Evolutionary conservation across 257 asterid genomes (phyloP).

Genomic region (Fraxinus excelsior): DNA sequence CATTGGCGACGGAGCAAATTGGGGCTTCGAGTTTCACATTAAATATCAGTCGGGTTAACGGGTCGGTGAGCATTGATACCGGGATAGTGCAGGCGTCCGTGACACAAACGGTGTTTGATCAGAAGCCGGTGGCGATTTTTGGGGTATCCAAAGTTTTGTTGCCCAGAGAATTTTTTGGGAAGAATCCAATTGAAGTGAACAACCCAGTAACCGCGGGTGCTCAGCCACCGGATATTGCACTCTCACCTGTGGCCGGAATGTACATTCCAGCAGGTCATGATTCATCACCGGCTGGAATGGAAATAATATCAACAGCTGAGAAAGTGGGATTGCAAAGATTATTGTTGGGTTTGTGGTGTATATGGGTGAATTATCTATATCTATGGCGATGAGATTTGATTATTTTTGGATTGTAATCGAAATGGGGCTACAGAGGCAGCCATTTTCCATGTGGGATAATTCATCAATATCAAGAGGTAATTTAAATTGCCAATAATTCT

Average conservation of each 20-base stretch:
- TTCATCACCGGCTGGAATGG: constrained; percentile 60
- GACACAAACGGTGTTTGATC: constrained; percentile 86
- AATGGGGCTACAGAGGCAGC: constrained; percentile 24
- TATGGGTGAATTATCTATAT: constrained; percentile 36
- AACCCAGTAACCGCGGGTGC: constrained; percentile 42
- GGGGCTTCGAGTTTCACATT: constrained; percentile 83
- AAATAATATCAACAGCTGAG: constrained; percentile 33
- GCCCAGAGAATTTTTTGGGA: constrained; percentile 74
- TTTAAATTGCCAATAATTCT: constrained; percentile 25
- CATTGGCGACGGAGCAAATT: constrained; percentile 75
- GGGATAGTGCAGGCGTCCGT: constrained; percentile 75
- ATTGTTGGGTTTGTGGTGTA: constrained; percentile 51
- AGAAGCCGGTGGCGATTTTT: constrained; percentile 87
- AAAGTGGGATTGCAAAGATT: constrained; percentile 21
- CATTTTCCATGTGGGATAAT: constrained; percentile 39
- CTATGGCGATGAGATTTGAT: constrained; percentile 35
- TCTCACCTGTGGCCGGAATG: constrained; percentile 49
- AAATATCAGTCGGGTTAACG: constrained; percentile 74
- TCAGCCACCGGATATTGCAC: constrained; percentile 56
- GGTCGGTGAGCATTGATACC: constrained; percentile 69
- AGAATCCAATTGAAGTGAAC: constrained; percentile 48
- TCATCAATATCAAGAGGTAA: constrained; percentile 24
- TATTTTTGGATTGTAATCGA: constrained; percentile 30
- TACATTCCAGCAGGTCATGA: constrained; percentile 50
- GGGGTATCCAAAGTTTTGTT: constrained; percentile 76